Evolutionary conservation across 306 rosid species (phyloP).

Genomic region (Lotus japonicus): DNA sequence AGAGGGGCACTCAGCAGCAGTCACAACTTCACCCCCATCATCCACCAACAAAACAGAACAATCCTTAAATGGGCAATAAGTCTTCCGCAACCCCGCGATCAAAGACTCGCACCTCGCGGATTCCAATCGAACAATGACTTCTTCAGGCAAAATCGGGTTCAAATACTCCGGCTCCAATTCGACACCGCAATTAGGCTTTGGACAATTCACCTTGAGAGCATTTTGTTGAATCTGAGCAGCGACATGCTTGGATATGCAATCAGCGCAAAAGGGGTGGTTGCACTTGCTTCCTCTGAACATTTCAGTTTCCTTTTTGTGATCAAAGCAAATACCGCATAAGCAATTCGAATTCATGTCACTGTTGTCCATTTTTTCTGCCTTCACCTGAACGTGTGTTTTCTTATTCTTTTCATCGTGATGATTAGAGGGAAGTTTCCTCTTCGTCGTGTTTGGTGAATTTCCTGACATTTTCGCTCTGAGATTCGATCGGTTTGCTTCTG

Average conservation of each 20-base stretch:
- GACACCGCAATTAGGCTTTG: neutral
- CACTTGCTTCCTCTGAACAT: neutral
- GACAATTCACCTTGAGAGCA: neutral
- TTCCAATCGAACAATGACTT: neutral
- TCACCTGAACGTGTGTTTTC: neutral
- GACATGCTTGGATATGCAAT: constrained; percentile 2
- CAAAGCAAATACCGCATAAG: constrained; percentile 7
- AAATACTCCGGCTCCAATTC: neutral
- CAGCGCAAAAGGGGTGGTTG: constrained; percentile 6
- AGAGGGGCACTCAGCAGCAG: neutral
- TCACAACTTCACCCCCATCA: neutral
- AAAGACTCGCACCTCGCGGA: neutral
- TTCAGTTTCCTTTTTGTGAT: neutral
- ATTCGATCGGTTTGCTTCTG: too few species aligned
- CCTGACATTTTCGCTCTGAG: too few species aligned
- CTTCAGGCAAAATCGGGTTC: neutral
- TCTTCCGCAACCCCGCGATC: neutral
- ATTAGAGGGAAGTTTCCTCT: neutral
- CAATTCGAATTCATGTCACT: too few species aligned
- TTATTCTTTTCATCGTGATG: neutral
- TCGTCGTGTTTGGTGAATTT: too few species aligned
- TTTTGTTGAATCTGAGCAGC: neutral
- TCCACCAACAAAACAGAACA: neutral
- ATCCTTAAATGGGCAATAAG: neutral
- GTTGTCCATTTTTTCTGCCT: too few species aligned